Base-by-base conservation (phyloP, 306 rosid genomes). In the Styphnolobium japonicum region DNA sequence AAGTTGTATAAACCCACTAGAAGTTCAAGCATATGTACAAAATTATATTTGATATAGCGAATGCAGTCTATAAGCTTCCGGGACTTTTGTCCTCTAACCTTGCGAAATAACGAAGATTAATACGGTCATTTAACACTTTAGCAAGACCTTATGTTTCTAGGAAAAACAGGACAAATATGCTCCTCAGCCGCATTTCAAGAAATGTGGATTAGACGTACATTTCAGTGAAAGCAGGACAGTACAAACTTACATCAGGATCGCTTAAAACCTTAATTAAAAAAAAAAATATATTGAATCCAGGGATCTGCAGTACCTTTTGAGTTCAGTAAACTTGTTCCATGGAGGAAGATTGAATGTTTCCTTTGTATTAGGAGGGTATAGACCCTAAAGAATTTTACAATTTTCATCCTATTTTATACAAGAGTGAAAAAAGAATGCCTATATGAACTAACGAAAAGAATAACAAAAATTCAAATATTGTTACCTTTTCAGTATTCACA, bases 401-500 rank as follows among this genome's bases (percentile, higher is more conserved):
- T 60, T 80, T 74, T 75, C 67, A 60, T 79, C 74, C 84, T 78
- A 70, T 45, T 74, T 78, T 81, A 66, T 83, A 81, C 82, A 84
- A 78, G 85, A 88, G 75, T 72, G 65, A 67, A 80, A 61, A 85
- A 81, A 61, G 33, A 86, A 85, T 64, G 69, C 53, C 80, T 88
- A 87, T 74, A 73, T 78, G 72, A 67, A 48, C 78, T 42, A 77
- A 73, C 62, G 73, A 64, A 85, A 85, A 87, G 79, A 86, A 78
- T 79, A 82, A 84, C 64, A 58, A 81, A 72, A 89, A 77, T 76
- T 77, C 81, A 75, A 82, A 77, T 74, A 36, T 73, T 84, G 83
- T 82, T 87, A 80, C 83, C 87, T n/a, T n/a, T n/a, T n/a, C n/a
- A n/a, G n/a, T 91, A 82, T 87, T 73, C 77, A 85, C 90, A 80